Evolutionary conservation across 1,284 basidiomycete species (phyloP).

Genomic region (Bjerkandera adusta): DNA sequence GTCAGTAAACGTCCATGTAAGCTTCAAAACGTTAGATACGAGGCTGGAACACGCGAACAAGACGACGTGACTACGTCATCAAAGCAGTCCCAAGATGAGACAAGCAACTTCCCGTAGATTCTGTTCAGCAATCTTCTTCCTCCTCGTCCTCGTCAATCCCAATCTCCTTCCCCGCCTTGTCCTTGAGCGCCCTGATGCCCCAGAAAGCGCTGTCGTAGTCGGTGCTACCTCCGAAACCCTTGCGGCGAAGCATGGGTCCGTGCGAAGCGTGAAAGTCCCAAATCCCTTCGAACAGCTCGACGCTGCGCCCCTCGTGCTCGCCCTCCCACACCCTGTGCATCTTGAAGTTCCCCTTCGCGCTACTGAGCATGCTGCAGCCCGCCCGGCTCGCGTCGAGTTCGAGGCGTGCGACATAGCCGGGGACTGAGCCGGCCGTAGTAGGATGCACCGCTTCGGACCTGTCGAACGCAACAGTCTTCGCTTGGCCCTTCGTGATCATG

Average conservation of each 20-base stretch:
- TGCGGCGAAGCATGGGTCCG: neutral
- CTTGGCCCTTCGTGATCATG: neutral
- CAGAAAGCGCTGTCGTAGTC: neutral
- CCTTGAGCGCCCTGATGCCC: slow-evolving; percentile 7
- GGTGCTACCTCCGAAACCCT: neutral
- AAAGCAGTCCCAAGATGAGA: too few species aligned
- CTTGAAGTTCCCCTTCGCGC: slow-evolving; percentile 6
- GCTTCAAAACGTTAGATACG: too few species aligned
- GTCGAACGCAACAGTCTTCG: slow-evolving; percentile 2
- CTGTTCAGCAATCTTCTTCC: too few species aligned
- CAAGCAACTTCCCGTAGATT: too few species aligned
- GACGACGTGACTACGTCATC: too few species aligned
- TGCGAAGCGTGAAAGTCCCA: neutral
- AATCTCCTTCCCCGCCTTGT: slow-evolving; percentile 8
- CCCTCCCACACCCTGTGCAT: slow-evolving; percentile 12
- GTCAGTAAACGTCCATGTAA: too few species aligned
- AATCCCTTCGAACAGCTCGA: slow-evolving; percentile 12
- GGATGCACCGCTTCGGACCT: slow-evolving; percentile 1
- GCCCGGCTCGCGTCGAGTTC: neutral
- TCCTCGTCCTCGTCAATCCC: too few species aligned
- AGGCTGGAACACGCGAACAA: too few species aligned
- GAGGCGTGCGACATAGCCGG: slow-evolving; percentile 2
- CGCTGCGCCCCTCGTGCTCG: neutral
- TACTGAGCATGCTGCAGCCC: slow-evolving; percentile 2
- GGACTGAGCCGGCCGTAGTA: slow-evolving; percentile 2